Evolutionary conservation across 805 yeast genomes (phyloP), one percentile per base, ranked within the genome.

Genomic region (Pichia occidentalis): DNA sequence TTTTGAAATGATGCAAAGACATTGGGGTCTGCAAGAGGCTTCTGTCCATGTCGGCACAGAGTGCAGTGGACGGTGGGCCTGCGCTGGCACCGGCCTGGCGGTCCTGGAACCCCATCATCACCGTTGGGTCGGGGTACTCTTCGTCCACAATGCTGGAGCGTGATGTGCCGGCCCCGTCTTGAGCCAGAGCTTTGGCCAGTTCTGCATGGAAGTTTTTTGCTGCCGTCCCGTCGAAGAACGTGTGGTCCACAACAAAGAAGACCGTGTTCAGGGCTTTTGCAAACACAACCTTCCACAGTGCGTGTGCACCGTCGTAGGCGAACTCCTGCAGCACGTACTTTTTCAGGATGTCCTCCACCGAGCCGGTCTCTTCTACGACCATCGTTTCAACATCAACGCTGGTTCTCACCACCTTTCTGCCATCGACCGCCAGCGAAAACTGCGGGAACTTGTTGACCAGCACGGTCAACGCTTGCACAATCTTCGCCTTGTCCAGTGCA

Each of bases 171-270:
- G n/a, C n/a, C n/a, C n/a, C n/a, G n/a, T n/a, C n/a, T n/a, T n/a
- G 13, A 4, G 23, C 22, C 2, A 43, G 5, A 5, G 22, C 22
- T 2, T 40, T 30, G 10, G 30, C 34, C 9, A 34, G 36, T 3
- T 13, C 16, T 13, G 21, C n/a, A 20, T 36, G 43, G 24, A 44
- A 41, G 11, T 35, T 22, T 13, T 42, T 42, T 10, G 37, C 47
- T 2, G 43, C 38, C 4, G 45, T 44, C 20, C 47, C 47, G 19
- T 44, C 47, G 20, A 41, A 41, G 16, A 29, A 31, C 3, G 25
- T 27, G 26, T 44, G 47, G 14, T 41, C 40, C 4, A 24, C 27
- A 24, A 44, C 24, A 21, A 44, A 44, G 16, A 37, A 41, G 9
- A 44, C 20, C 2, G 36, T 27, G 13, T 31, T 40, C 10, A 29